Conservation (phyloP, 768 basidiomycete genomes). For the Phlebiopsis gigantea region DNA sequence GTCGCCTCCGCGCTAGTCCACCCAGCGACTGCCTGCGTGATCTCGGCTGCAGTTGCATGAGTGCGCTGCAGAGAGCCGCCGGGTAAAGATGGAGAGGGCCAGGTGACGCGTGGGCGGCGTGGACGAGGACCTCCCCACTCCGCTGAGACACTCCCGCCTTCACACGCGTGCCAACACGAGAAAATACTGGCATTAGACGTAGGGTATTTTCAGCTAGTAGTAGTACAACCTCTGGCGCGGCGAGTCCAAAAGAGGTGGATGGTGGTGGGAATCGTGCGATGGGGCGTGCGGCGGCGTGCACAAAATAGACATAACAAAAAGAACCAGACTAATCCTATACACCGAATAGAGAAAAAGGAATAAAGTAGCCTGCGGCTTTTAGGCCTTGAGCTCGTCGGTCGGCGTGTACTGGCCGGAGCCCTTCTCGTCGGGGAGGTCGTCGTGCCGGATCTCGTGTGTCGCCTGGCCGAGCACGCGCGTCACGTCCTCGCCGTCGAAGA, state of each 20-base stretch:
- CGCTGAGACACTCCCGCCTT: too few species aligned
- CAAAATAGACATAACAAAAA: not conserved
- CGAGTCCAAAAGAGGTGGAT: not conserved
- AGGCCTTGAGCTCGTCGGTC: constrained; percentile 14
- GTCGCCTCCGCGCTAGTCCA: too few species aligned
- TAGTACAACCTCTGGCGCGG: constrained; percentile 3
- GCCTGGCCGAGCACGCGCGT: constrained; percentile 17
- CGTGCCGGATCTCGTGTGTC: constrained; percentile 15
- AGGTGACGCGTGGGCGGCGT: too few species aligned
- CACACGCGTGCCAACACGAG: not conserved
- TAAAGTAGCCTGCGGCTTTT: not conserved
- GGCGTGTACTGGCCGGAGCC: constrained; percentile 12
- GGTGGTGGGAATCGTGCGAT: not conserved
- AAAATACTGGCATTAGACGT: not conserved
- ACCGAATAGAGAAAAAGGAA: not conserved
- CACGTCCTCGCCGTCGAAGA: constrained; percentile 70
- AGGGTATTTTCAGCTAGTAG: constrained; percentile 5
- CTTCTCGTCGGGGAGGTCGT: constrained; percentile 21
- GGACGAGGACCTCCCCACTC: too few species aligned
- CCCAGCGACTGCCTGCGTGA: too few species aligned
- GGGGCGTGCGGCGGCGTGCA: not conserved
- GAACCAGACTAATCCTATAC: not conserved
- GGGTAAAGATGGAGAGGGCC: too few species aligned
- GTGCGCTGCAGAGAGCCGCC: too few species aligned
- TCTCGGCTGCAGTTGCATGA: too few species aligned